phyloP scores from a whole-genome alignment of 2,329 filamentous ascomycete species.

The Pseudogymnoascus sp. region DNA sequence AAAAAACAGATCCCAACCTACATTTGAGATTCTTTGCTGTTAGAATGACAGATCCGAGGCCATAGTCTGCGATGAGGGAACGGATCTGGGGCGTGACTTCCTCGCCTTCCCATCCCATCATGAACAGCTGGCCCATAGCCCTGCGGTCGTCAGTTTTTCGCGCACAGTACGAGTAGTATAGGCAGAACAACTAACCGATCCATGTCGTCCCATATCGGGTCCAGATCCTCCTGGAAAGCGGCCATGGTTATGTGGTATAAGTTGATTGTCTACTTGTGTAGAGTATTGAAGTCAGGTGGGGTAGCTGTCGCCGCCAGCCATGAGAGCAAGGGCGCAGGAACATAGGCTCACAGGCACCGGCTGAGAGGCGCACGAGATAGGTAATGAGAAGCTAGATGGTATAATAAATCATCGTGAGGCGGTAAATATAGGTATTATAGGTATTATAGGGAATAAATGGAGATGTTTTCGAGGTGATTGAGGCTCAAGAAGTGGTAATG shows the following conservation, averaged over 20 bases:
- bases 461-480: background rate
- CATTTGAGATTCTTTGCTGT: conserved; percentile 82
- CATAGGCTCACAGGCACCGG: background rate
- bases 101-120: conserved; percentile 81
- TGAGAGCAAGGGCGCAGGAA: background rate
- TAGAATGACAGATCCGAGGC: conserved; percentile 79
- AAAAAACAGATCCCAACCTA: conserved; percentile 38
- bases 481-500: conserved; percentile 2
- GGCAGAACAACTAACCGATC: conserved; percentile 18
- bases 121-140: conserved; percentile 67
- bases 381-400: background rate
- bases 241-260: conserved; percentile 29
- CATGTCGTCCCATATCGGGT: conserved; percentile 41
- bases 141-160: conserved; percentile 31
- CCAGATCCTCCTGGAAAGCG: conserved; percentile 40
- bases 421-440: background rate
- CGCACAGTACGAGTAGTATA: conserved; percentile 23
- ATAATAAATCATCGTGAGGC: conserved; percentile 4
- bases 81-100: conserved; percentile 75
- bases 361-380: background rate
- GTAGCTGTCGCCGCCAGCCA: conserved; percentile 7
- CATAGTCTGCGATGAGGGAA: conserved; percentile 70
- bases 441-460: background rate
- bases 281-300: conserved; percentile 18
- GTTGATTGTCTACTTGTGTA: conserved; percentile 25